Evolutionary conservation across 176 grass and related monocot genomes (phyloP).

Genomic region (Hordeum vulgare): MorexV3_pseudomolecules_assembly NC_058523.1:326093643-326094142

Average conservation of each 20-base stretch:
- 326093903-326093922: slow-evolving; percentile 10
- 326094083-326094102: slow-evolving; percentile 93
- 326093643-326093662: not conserved
- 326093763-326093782: not conserved
- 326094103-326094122: not conserved
- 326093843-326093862: not conserved
- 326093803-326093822: not conserved
- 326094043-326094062: not conserved
- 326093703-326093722: not conserved
- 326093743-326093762: not conserved
- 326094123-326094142: not conserved
- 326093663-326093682: not conserved
- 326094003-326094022: not conserved
- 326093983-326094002: slow-evolving; percentile 29
- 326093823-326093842: not conserved
- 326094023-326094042: not conserved
- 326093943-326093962: slow-evolving; percentile 37
- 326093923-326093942: slow-evolving; percentile 20
- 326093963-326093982: slow-evolving; percentile 17
- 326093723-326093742: not conserved
- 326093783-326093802: not conserved
- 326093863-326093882: slow-evolving; percentile 35
- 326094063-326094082: not conserved
- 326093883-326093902: slow-evolving; percentile 43
- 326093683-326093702: not conserved